Conservation (phyloP, 371 early-diverging fungal species). For the Mucor saturninus region DNA sequence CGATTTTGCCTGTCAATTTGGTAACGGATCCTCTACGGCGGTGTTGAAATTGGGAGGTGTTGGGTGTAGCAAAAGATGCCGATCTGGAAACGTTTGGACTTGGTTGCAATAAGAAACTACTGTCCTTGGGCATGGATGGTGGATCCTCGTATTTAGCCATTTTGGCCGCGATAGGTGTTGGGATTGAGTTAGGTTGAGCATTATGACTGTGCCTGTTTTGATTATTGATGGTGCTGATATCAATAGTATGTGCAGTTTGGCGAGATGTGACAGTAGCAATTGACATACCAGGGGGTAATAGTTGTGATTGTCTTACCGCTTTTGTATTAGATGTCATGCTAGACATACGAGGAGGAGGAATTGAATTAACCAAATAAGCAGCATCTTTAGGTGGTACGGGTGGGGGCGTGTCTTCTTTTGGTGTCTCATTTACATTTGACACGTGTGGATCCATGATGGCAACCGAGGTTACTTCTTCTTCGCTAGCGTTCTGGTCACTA, state of each 20-base stretch:
- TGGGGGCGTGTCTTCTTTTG: conserved; percentile 17
- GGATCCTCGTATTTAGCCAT: conserved; percentile 21
- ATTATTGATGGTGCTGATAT: conserved; percentile 14
- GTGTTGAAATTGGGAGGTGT: conserved; percentile 3
- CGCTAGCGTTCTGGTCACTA: conserved; percentile 10
- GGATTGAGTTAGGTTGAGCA: neutral
- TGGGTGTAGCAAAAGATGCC: conserved; percentile 15
- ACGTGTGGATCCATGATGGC: neutral
- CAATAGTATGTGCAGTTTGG: conserved; percentile 34
- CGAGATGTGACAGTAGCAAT: conserved; percentile 32
- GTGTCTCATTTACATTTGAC: neutral
- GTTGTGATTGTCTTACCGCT: conserved; percentile 8
- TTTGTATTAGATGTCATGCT: neutral
- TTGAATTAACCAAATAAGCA: conserved; percentile 3
- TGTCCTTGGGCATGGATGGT: conserved; percentile 4
- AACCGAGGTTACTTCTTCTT: conserved; percentile 1
- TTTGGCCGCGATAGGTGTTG: conserved; percentile 23
- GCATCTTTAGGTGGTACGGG: conserved; percentile 32
- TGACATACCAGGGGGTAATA: conserved; percentile 31
- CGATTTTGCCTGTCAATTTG: conserved; percentile 29
- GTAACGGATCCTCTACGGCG: conserved; percentile 29
- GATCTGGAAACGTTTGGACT: conserved; percentile 20
- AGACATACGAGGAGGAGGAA: neutral
- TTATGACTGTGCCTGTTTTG: neutral
- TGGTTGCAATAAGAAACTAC: conserved; percentile 8